A percentile compares a stretch with the other conserved stretches of the same genome.
These are phyloP conservation scores for Ceratocystis harringtonii DNA, from an alignment of 2,329 filamentous ascomycete species.

Conservation along the genomic window DNA sequence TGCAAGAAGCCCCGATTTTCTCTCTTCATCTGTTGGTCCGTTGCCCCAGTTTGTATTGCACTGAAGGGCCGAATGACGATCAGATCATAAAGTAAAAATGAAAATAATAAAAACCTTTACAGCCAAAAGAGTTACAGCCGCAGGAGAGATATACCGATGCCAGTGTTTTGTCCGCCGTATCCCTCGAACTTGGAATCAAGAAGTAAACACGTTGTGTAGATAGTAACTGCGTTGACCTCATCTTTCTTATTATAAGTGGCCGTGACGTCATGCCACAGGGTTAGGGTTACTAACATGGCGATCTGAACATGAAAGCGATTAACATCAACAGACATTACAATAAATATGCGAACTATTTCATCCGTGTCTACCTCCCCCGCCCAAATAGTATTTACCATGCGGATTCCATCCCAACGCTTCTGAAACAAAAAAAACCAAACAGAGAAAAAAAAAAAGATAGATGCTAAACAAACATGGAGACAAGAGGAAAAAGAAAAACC, in stretches of 20 bases:
- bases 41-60: background rate
- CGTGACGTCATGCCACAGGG: background rate
- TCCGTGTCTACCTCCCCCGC: background rate
- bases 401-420: background rate
- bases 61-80: background rate
- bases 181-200: no score
- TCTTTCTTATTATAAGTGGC: background rate
- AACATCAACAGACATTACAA: slow-evolving; percentile 2
- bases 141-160: no score
- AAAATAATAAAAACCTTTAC: background rate
- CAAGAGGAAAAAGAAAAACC: background rate
- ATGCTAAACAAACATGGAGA: background rate
- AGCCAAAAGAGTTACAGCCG: background rate
- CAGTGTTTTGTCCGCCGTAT: no score
- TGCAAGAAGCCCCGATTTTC: background rate
- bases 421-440: background rate
- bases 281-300: background rate
- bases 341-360: background rate
- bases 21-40: background rate
- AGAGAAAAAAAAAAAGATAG: background rate
- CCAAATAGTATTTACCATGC: background rate
- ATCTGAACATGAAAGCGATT: background rate
- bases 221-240: no score
- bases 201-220: no score
- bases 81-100: background rate